Conservation (phyloP, 306 rosid genomes). For the Sphenostylis stenocarpa region DNA sequence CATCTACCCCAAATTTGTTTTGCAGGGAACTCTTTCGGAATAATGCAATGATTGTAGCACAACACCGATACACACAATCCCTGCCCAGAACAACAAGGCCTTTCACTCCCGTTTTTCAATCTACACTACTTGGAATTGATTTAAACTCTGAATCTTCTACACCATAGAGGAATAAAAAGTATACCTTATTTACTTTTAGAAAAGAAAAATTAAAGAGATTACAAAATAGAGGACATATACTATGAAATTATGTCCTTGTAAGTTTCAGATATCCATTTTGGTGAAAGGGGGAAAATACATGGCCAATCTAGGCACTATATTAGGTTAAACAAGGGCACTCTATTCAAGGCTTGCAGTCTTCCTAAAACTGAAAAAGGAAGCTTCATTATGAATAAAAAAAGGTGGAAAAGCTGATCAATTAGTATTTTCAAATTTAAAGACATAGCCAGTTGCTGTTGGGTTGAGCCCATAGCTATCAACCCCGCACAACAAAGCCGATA, state of each 20-base stretch:
- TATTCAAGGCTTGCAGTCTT: neutral
- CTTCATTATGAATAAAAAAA: slow-evolving; percentile 1
- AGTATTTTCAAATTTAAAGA: no score
- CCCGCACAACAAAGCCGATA: no score
- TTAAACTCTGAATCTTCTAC: slow-evolving; percentile 3
- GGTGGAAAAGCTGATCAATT: neutral
- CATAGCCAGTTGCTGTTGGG: no score
- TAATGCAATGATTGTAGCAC: slow-evolving; percentile 47
- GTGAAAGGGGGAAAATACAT: neutral
- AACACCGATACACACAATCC: slow-evolving; percentile 62
- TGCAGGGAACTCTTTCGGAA: slow-evolving; percentile 59
- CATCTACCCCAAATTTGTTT: slow-evolving; percentile 51
- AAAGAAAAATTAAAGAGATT: neutral
- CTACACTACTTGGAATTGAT: slow-evolving; percentile 1
- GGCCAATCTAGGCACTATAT: neutral
- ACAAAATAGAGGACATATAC: neutral
- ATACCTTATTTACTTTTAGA: neutral
- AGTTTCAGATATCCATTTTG: slow-evolving; percentile 1
- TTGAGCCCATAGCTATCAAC: no score
- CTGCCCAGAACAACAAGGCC: slow-evolving; percentile 38
- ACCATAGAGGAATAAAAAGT: neutral
- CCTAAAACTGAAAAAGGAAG: neutral
- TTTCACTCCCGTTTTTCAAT: neutral
- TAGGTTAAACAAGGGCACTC: neutral
- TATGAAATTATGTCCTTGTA: neutral